Percentiles rank a stretch among this genome's conserved stretches.
phyloP scores from a whole-genome alignment of 768 basidiomycete species.

The Asterophora lycoperdoides region DNA sequence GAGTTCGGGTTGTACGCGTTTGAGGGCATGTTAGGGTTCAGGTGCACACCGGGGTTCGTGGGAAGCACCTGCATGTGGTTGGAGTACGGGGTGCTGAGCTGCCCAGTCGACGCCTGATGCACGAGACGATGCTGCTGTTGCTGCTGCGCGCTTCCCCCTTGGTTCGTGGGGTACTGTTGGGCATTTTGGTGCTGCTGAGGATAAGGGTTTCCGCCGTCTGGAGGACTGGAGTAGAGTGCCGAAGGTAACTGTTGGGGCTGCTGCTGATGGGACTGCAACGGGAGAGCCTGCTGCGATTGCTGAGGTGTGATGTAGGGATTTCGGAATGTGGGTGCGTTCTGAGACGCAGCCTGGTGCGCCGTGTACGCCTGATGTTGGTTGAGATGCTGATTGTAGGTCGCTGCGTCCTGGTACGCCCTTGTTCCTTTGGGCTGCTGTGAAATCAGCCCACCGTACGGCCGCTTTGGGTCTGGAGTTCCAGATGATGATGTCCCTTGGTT shows the following conservation, averaged over 20 bases:
- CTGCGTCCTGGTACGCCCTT: conserved; percentile 87
- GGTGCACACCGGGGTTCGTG: conserved; percentile 30
- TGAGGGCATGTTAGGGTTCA: conserved; percentile 53
- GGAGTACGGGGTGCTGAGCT: conserved; percentile 35
- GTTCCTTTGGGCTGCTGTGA: conserved; percentile 85
- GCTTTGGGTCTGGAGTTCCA: conserved; percentile 60
- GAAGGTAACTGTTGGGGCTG: conserved; percentile 29
- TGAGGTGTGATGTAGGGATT: conserved; percentile 73
- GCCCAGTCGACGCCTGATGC: conserved; percentile 50
- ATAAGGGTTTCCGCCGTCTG: conserved; percentile 29
- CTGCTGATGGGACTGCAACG: conserved; percentile 33
- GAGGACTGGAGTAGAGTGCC: conserved; percentile 27
- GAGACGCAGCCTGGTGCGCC: conserved; percentile 74
- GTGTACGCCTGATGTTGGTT: conserved; percentile 93
- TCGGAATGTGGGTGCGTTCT: conserved; percentile 67
- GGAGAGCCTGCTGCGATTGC: conserved; percentile 31
- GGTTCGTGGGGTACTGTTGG: conserved; percentile 31
- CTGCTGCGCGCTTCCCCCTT: conserved; percentile 24
- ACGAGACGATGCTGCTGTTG: conserved; percentile 40
- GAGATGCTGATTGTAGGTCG: conserved; percentile 90
- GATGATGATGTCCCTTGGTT: conserved; percentile 26
- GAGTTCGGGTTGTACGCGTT: conserved; percentile 67
- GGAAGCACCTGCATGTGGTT: conserved; percentile 29
- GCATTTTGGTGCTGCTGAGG: conserved; percentile 31
- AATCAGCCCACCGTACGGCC: conserved; percentile 90